phyloP scores from a whole-genome alignment of 2,329 filamentous ascomycete genomes.

The Penicillium polonicum region DNA sequence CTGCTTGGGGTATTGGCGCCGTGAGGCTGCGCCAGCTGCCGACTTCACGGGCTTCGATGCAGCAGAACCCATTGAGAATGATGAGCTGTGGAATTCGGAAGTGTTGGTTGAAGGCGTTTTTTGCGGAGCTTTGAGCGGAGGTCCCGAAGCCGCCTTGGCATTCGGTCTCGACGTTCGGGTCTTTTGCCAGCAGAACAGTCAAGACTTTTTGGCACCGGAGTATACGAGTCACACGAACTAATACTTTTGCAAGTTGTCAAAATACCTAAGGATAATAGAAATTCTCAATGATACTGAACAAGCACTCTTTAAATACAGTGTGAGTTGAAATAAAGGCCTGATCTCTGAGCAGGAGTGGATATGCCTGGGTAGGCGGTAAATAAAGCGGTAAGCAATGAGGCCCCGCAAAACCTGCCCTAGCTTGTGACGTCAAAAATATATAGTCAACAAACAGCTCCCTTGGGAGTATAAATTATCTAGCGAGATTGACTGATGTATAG shows the following conservation, averaged over 20 bases:
- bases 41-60: constrained; percentile 55
- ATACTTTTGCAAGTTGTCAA: not conserved
- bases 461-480: not conserved
- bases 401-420: not conserved
- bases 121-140: constrained; percentile 23
- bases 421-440: constrained; percentile 26
- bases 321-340: not conserved
- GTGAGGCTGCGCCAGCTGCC: constrained; percentile 50
- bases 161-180: not conserved
- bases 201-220: too few relatives aligned
- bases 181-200: not conserved
- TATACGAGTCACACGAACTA: not conserved
- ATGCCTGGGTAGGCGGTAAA: not conserved
- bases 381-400: not conserved
- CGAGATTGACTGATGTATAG: not conserved
- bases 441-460: constrained; percentile 9
- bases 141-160: constrained; percentile 23
- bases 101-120: constrained; percentile 7
- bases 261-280: too few relatives aligned
- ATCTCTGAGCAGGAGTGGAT: not conserved
- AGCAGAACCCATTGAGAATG: constrained; percentile 54
- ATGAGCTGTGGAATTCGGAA: not conserved
- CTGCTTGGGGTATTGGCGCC: constrained; percentile 57
- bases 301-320: not conserved
- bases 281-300: not conserved